Evolutionary conservation across 176 grass and related monocot species (phyloP), one percentile per base, ranked within the genome.

Genomic region (Eleusine indica): DNA sequence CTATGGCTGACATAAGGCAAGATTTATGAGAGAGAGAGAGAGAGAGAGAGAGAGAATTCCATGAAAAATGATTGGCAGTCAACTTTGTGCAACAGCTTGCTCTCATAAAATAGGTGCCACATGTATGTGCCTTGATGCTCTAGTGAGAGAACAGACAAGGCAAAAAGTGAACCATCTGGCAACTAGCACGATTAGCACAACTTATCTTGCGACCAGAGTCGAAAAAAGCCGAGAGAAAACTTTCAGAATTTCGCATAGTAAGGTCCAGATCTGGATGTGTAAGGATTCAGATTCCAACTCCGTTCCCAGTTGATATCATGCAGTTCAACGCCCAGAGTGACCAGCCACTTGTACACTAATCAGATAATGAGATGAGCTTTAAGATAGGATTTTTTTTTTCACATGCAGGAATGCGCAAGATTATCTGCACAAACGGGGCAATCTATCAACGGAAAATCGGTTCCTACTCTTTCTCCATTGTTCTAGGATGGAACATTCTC

Each of bases 281-380:
- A 69, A 56, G 32, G 46, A 54, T 69, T 80, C 35, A 4, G 65
- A 80, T 80, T 70, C 78, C 66, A 56, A 41, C 78, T 69, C 19
- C 32, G 37, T 16, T 16, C 28, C 32, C 63, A 2, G 63, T 66
- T 6, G 3, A 37, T 40, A 38, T 52, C 64, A 69, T 3, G 78
- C 65, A 35, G 64, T 80, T 79, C 18, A 68, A 46, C 51, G 11
- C 30, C 18, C 18, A 14, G 62, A 35, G 21, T 52, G 38, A 69
- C 6, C 66, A 40, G 8, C 37, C 66, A 69, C 66, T 69, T 69
- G 37, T 40, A 19, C 37, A 19, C 37, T 40, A 10, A 21, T 69
- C 66, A 10, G 37, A 69, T 40, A 69, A 41, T 30, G 61, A 14
- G 66, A 19, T 69, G 14, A 30, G 25, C 9, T 18, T 39, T 16